Evolutionary conservation across 2,329 filamentous ascomycete genomes (phyloP).

Genomic region (Aspergillus tanneri): DNA sequence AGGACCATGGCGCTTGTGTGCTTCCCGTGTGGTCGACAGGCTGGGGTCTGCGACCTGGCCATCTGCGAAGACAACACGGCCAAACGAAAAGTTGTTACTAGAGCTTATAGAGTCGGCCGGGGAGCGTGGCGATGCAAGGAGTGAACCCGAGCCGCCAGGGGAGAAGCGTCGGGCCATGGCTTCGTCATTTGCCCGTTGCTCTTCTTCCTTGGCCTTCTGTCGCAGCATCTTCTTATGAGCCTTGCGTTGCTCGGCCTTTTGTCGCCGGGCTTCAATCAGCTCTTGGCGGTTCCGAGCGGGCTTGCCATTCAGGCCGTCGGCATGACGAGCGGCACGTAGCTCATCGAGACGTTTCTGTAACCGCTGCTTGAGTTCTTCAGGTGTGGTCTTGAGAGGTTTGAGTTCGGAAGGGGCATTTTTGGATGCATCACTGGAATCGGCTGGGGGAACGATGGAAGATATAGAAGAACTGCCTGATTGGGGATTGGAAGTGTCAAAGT

Average conservation of each 20-base stretch:
- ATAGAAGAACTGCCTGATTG: conserved; percentile 63
- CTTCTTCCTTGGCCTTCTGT: conserved; percentile 73
- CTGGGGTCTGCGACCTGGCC: conserved; percentile 76
- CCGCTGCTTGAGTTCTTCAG: conserved; percentile 72
- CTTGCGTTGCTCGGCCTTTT: conserved; percentile 83
- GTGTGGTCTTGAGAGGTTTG: conserved; percentile 67
- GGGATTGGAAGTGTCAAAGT: conserved; percentile 53
- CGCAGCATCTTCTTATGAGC: conserved; percentile 85
- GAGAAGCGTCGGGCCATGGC: conserved; percentile 55
- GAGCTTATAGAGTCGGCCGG: conserved; percentile 44
- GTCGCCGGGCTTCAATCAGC: conserved; percentile 82
- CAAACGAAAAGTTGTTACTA: conserved; percentile 78
- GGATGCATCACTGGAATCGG: conserved; percentile 28
- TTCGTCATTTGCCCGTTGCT: conserved; percentile 62
- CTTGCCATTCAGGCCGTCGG: conserved; percentile 77
- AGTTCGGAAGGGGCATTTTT: conserved; percentile 40
- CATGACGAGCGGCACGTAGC: conserved; percentile 81
- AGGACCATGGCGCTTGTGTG: conserved; percentile 75
- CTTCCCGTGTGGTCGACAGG: conserved; percentile 61
- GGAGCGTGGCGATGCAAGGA: conserved; percentile 55
- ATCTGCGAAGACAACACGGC: conserved; percentile 85
- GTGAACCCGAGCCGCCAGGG: conserved; percentile 59
- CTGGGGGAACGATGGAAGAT: conserved; percentile 60
- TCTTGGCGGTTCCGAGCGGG: conserved; percentile 85
- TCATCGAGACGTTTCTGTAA: conserved; percentile 81